These are phyloP conservation scores for Lyophyllum shimeji DNA, from an alignment of 768 basidiomycete species.

Conservation along the genomic window DNA sequence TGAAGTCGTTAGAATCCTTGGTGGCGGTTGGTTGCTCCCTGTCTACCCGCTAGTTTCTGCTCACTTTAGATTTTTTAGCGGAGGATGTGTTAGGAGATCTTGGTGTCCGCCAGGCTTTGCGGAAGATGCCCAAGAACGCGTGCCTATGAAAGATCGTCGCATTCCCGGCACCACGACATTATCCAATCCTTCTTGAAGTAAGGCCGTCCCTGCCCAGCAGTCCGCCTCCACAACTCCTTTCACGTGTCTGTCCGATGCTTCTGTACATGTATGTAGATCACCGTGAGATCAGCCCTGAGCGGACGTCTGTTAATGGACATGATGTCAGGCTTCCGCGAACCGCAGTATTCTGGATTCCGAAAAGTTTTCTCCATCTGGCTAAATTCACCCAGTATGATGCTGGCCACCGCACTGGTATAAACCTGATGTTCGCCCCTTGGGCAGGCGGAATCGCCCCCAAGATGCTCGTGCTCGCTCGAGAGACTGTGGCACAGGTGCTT, in stretches of 20 bases:
- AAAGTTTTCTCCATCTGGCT: neutral
- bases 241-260: neutral
- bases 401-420: neutral
- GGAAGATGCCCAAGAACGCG: constrained; percentile 66
- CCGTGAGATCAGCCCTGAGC: too few species aligned
- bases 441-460: neutral
- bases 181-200: neutral
- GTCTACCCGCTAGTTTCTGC: neutral
- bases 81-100: constrained; percentile 76
- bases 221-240: neutral
- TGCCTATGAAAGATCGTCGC: constrained; percentile 31
- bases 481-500: constrained; percentile 12
- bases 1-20: constrained; percentile 8
- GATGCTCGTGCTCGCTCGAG: neutral
- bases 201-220: neutral
- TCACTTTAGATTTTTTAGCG: constrained; percentile 25
- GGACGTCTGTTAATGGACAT: too few species aligned
- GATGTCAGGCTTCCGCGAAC: neutral
- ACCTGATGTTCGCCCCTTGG: neutral
- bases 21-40: constrained; percentile 16
- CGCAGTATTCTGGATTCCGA: too few species aligned
- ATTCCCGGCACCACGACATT: neutral
- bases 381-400: neutral
- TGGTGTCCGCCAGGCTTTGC: constrained; percentile 73
- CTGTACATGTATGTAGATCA: too few species aligned